These are phyloP conservation scores for Logfia minima DNA, from an alignment of 129 eudicot species.

Conservation along the genomic window DNA sequence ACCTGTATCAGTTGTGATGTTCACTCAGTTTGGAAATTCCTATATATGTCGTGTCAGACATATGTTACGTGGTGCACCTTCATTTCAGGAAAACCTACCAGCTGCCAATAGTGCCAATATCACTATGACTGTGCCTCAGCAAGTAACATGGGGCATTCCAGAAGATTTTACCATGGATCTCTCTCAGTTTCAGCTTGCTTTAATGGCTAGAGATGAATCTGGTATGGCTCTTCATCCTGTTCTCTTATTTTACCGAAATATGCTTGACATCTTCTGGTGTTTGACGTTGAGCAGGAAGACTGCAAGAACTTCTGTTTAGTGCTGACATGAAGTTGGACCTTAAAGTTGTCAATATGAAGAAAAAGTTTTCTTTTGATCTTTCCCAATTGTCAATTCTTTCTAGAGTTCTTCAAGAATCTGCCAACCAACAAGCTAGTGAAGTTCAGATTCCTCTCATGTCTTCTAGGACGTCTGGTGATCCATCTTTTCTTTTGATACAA, in stretches of 20 bases:
- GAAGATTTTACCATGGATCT: constrained; percentile 52
- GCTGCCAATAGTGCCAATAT: constrained; percentile 32
- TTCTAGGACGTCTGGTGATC: constrained; percentile 33
- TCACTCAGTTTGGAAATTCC: constrained; percentile 52
- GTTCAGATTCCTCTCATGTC: constrained; percentile 49
- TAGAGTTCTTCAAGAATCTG: constrained; percentile 38
- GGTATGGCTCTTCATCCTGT: constrained; percentile 46
- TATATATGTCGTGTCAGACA: constrained; percentile 47
- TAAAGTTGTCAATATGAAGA: constrained; percentile 41
- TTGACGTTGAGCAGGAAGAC: constrained; percentile 55
- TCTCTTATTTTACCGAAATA: neutral
- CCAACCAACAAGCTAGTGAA: constrained; percentile 40
- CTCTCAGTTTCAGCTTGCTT: constrained; percentile 56
- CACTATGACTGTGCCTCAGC: constrained; percentile 8
- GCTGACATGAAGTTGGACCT: constrained; percentile 52
- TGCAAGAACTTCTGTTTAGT: constrained; percentile 63
- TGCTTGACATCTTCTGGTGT: constrained; percentile 24
- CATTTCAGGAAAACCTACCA: constrained; percentile 32
- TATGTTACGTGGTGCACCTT: constrained; percentile 44
- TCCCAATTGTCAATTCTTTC: constrained; percentile 69
- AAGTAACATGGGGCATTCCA: constrained; percentile 34
- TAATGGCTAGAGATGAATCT: constrained; percentile 58
- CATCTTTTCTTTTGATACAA: constrained; percentile 26
- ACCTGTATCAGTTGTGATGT: constrained; percentile 46
- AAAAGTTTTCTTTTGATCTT: constrained; percentile 47